Base-by-base conservation (phyloP, 2,329 filamentous ascomycete genomes). In the Pseudocercospora vitis region DNA sequence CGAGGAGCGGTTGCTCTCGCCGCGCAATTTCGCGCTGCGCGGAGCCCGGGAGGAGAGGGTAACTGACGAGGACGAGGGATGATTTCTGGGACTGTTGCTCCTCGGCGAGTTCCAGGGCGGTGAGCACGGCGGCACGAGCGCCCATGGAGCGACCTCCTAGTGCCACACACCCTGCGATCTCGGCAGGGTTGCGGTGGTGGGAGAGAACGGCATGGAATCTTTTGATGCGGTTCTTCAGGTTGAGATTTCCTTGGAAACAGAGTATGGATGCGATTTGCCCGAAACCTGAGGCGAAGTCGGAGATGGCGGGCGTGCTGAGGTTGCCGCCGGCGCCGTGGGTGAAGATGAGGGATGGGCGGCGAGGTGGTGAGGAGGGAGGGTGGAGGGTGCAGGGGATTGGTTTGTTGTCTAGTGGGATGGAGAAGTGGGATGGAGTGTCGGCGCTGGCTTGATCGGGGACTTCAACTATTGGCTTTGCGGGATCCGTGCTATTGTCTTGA, bases 271-370 rank as follows among this genome's bases (percentile, higher is more conserved):
- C 8, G 0, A 47, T 7, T 2, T 37, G 52, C 1, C 66, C 57
- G 56, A 70, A 76, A 7, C 74, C 74, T 5, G 56, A 61, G 53
- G 68, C 70, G 62, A 76, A 76, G 42, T 73, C 66, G 5, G 65
- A 55, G 7, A 71, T 69, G 1, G 73, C 74, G 6, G 72, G 67
- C 23, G 67, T 65, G 26, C 65, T 62, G 39, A 76, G 66, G 1
- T 69, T 72, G 45, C 74, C 74, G 21, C 74, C 74, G 44, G 74
- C 74, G 50, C 74, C 74, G 55, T 77, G 74, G 28, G 74, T 76
- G 63, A 75, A 76, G 23, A 76, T 66, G 1, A 76, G 48, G 12
- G 48, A n/a, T 29, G 52, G 48, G 18, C 19, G 9, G n/a, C 26
- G 12, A 14, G 40, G 16, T 11, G 31, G 14, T 7, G 32, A 2